These are phyloP conservation scores for Vigna radiata DNA, from an alignment of 306 rosid genomes.

Conservation along the genomic window DNA sequence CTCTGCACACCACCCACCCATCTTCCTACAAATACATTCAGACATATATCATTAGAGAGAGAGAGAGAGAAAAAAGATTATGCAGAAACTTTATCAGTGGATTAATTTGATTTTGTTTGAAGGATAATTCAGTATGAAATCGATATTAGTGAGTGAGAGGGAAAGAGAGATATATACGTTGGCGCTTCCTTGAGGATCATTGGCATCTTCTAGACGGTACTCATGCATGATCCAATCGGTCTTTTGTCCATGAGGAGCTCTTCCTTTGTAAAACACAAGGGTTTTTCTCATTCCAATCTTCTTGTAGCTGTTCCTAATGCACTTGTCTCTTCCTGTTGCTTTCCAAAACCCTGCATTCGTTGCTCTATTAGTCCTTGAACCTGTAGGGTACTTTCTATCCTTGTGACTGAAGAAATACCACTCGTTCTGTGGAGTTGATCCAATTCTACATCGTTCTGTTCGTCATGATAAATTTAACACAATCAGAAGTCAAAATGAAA, in stretches of 20 bases:
- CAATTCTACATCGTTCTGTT: conserved; percentile 86
- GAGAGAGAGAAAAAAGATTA: background rate
- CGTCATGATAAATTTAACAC: background rate
- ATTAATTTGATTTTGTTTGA: background rate
- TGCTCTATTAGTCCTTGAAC: conserved; percentile 96
- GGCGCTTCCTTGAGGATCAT: conserved; percentile 56
- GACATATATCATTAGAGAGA: background rate
- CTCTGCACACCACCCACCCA: conserved; percentile 96
- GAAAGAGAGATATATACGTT: conserved; percentile 45
- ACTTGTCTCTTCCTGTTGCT: conserved; percentile 95
- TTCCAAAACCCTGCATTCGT: conserved; percentile 97
- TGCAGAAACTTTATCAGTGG: background rate
- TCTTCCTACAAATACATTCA: conserved; percentile 69
- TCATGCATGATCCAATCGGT: conserved; percentile 99
- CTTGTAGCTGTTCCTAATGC: conserved; percentile 77
- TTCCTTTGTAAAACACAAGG: conserved; percentile 87
- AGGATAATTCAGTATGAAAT: background rate
- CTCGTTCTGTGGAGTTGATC: conserved; percentile 96
- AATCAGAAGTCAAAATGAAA: background rate
- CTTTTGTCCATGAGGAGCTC: conserved; percentile 98
- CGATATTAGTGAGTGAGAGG: background rate
- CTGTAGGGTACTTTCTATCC: conserved; percentile 95
- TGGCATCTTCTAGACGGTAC: conserved; percentile 83
- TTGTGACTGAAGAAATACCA: conserved; percentile 99
- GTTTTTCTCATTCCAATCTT: conserved; percentile 97